Percentiles rank a stretch among this genome's conserved stretches.
Evolutionary conservation across 1,284 basidiomycete species (phyloP).

Genomic region (Sphagnurus paluster): DNA sequence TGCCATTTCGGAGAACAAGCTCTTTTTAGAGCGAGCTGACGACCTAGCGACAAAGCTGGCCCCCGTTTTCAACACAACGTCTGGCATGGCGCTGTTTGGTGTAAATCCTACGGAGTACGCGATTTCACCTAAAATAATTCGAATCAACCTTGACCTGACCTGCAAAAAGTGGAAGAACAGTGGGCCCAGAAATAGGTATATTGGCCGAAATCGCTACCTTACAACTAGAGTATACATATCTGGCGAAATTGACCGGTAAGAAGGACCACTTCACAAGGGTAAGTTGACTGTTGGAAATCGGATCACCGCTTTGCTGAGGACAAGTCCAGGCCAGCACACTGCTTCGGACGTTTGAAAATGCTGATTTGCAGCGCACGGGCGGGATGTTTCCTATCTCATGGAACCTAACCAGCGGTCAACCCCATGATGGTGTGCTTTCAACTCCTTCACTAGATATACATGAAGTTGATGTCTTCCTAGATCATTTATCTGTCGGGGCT

Average conservation of each 20-base stretch:
- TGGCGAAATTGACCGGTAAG: slow-evolving; percentile 60
- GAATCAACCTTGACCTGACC: neutral
- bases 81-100: slow-evolving; percentile 53
- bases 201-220: slow-evolving; percentile 56
- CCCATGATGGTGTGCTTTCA: slow-evolving; percentile 33
- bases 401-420: slow-evolving; percentile 37
- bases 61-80: slow-evolving; percentile 53
- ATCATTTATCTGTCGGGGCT: slow-evolving; percentile 59
- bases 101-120: slow-evolving; percentile 45
- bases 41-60: slow-evolving; percentile 52
- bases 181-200: slow-evolving; percentile 36
- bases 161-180: slow-evolving; percentile 26
- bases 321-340: slow-evolving; percentile 44
- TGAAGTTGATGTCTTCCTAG: slow-evolving; percentile 27
- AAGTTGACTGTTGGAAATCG: slow-evolving; percentile 20
- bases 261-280: slow-evolving; percentile 51
- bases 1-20: slow-evolving; percentile 62
- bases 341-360: slow-evolving; percentile 47
- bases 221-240: slow-evolving; percentile 63
- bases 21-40: slow-evolving; percentile 56
- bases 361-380: slow-evolving; percentile 27
- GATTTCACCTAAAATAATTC: slow-evolving; percentile 1
- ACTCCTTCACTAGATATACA: neutral
- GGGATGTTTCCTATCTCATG: slow-evolving; percentile 47
- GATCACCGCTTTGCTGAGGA: slow-evolving; percentile 16